Evolutionary conservation across 257 asterid genomes (phyloP), one percentile per base, ranked within the genome.

Genomic region (Solanum pimpinellifolium): DNA sequence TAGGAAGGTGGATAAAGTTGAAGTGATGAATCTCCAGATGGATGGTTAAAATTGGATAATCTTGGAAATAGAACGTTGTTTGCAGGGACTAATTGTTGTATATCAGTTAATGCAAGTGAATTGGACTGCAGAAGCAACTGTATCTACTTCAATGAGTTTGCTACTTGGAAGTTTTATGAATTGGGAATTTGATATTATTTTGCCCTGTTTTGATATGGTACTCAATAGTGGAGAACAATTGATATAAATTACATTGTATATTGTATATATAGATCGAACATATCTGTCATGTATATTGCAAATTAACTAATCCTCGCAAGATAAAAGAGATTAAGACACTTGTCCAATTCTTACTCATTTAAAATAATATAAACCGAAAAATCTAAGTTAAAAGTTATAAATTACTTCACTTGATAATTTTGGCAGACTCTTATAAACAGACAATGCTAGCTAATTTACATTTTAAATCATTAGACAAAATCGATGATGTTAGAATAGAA

Each of bases 31-130:
- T 84, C 93, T 88, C 13, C 23, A 86, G 23, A 23, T 80, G 21
- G 47, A 68, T 72, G 85, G 89, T 2, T 84, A 84, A 88, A 85
- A 86, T 41, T 88, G 66, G 89, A 87, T 7, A 86, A 39, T 10
- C 84, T 90, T 29, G 90, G 89, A 35, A 89, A 90, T 21, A 89
- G 85, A 68, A 85, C 90, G 69, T 21, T 91, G 27, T 92, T 89
- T 84, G 42, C 82, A 70, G 92, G 70, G 16, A 11, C 70, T n/a
- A 62, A n/a, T 62, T 62, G 16, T 18, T 56, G 65, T 56, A 18
- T 56, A 0, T 56, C 65, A 56, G 65, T 18, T 56, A 7, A 18
- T 56, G n/a, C 62, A 56, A 56, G 62, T 56, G 4, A 52, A 18
- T 18, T 52, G 62, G 62, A 9, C 10, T 52, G n/a, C 62, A 56